Conservation (phyloP, 257 asterid genomes). For the Orobanche coerulescens region DNA sequence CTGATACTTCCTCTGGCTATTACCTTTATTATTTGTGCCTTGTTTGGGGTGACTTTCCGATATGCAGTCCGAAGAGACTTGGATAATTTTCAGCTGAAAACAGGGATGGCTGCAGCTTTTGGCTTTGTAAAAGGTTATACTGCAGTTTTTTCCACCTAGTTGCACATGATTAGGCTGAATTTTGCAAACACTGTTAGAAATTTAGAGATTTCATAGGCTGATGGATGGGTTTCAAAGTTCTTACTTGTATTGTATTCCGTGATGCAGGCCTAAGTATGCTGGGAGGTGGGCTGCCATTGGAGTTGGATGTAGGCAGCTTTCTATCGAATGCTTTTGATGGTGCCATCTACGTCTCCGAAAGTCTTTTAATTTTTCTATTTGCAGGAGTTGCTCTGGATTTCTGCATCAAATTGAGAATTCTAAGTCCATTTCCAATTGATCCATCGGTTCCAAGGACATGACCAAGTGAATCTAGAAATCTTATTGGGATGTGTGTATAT, state of each 20-base stretch:
- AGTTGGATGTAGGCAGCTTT: constrained; percentile 50
- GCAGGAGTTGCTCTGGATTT: constrained; percentile 83
- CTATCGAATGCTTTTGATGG: constrained; percentile 47
- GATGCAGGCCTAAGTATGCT: constrained; percentile 71
- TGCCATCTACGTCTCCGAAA: constrained; percentile 58
- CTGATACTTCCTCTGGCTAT: constrained; percentile 64
- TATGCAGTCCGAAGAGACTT: constrained; percentile 79
- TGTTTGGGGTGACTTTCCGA: constrained; percentile 80
- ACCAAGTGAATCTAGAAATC: not conserved
- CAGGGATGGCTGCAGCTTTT: constrained; percentile 84
- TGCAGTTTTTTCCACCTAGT: too few relatives aligned
- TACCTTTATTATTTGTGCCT: constrained; percentile 67
- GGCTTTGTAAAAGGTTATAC: constrained; percentile 88
- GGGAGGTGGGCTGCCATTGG: constrained; percentile 51
- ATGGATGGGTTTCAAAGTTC: not conserved
- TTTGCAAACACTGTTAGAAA: too few relatives aligned
- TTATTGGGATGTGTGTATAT: too few relatives aligned
- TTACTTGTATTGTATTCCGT: not conserved
- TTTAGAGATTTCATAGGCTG: too few relatives aligned
- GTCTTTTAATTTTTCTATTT: constrained; percentile 64
- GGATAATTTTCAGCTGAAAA: constrained; percentile 71
- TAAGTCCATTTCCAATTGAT: constrained; percentile 72
- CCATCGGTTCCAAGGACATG: constrained; percentile 30
- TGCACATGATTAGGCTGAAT: too few relatives aligned
- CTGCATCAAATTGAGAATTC: constrained; percentile 60